Percentiles rank a stretch among this genome's conserved stretches.
phyloP scores from a whole-genome alignment of 202 grass and related monocot genomes.

The Hordeum pubiflorum region DNA sequence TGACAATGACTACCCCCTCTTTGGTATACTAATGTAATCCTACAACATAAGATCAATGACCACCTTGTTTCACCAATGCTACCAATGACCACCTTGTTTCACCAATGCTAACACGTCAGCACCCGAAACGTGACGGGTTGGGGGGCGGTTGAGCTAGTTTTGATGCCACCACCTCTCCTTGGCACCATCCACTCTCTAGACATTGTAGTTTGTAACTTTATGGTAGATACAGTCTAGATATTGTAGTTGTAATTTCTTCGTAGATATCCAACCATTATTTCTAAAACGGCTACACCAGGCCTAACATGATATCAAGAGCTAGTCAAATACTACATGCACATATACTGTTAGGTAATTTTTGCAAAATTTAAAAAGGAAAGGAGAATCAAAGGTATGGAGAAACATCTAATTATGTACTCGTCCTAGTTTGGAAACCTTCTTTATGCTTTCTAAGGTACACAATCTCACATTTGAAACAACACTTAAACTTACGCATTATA shows the following conservation, averaged over 20 bases:
- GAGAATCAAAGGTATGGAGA: neutral
- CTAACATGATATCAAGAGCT: neutral
- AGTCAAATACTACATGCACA: neutral
- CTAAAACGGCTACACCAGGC: neutral
- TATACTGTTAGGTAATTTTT: neutral
- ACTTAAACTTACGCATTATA: neutral
- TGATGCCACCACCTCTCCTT: neutral
- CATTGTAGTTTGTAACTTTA: neutral
- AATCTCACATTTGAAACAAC: neutral
- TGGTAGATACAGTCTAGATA: neutral
- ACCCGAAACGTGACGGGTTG: too few species aligned
- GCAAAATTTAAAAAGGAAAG: neutral
- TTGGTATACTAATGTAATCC: too few species aligned
- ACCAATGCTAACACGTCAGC: too few species aligned
- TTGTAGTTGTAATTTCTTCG: neutral
- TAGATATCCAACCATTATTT: neutral
- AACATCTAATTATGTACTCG: neutral
- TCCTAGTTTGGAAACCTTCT: neutral
- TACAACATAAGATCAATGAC: too few species aligned
- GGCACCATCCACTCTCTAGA: neutral
- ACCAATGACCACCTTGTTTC: too few species aligned
- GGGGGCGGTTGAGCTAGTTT: too few species aligned
- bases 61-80: too few species aligned
- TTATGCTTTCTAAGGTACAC: neutral
- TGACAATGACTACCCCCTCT: too few species aligned